Evolutionary conservation across 768 basidiomycete species (phyloP).

Genomic region (Hericium coralloides): DNA sequence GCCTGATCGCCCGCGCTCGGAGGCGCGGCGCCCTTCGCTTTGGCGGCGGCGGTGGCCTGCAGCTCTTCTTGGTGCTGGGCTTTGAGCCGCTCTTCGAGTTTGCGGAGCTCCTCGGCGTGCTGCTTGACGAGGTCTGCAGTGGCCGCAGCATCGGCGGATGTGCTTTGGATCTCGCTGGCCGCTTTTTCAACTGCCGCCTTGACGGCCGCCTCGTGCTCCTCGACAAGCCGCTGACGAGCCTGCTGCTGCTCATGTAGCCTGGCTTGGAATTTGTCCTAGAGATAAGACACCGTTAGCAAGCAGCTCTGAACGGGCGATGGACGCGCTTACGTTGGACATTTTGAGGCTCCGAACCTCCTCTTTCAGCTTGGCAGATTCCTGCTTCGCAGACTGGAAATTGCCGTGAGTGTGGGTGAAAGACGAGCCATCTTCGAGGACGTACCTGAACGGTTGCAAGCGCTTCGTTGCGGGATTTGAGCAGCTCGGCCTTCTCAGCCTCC

Average conservation of each 20-base stretch:
- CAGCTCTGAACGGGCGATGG: background rate
- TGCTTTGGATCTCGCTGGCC: conserved; percentile 24
- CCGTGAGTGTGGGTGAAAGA: background rate
- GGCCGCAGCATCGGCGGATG: conserved; percentile 24
- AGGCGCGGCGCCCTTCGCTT: conserved; percentile 17
- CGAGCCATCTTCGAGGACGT: conserved; percentile 3
- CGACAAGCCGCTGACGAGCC: conserved; percentile 43
- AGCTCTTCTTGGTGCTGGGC: conserved; percentile 46
- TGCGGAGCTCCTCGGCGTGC: conserved; percentile 52
- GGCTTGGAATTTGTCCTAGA: conserved; percentile 40
- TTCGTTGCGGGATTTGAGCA: conserved; percentile 52
- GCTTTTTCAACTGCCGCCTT: conserved; percentile 49
- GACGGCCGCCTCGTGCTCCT: conserved; percentile 40
- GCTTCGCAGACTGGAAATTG: conserved; percentile 11
- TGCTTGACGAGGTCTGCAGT: conserved; percentile 26
- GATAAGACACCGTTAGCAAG: background rate
- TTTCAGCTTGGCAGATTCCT: conserved; percentile 17
- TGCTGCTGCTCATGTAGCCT: conserved; percentile 42
- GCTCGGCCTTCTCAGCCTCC: conserved; percentile 53
- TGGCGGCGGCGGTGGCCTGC: conserved; percentile 34
- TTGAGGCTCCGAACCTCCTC: conserved; percentile 17
- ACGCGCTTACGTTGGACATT: conserved; percentile 13
- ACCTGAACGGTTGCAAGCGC: conserved; percentile 54
- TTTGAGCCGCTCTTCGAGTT: conserved; percentile 43
- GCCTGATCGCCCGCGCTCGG: conserved; percentile 27